phyloP scores from a whole-genome alignment of 2,329 filamentous ascomycete genomes.

The Metarhizium guizhouense region DNA sequence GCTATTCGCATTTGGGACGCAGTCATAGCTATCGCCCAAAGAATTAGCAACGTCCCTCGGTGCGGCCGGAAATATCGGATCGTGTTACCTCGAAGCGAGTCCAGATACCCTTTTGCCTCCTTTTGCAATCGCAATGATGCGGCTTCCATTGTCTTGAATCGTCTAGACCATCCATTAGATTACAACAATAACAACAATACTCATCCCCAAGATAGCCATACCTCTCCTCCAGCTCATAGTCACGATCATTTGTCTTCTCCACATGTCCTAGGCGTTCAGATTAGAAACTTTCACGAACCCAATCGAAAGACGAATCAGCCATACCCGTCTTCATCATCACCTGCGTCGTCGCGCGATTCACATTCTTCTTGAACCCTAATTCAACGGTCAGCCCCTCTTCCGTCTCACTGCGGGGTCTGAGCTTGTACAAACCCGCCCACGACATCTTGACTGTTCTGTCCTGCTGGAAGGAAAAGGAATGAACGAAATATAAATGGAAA shows the following conservation, averaged over 20 bases:
- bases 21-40: slow-evolving; percentile 67
- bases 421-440: slow-evolving; percentile 53
- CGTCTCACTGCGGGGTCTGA: not conserved
- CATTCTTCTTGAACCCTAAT: slow-evolving; percentile 67
- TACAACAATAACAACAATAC: not conserved
- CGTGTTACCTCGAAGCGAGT: slow-evolving; percentile 72
- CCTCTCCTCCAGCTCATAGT: slow-evolving; percentile 97
- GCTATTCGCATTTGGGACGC: slow-evolving; percentile 99
- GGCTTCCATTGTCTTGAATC: slow-evolving; percentile 95
- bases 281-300: not conserved
- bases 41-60: not conserved
- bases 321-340: slow-evolving; percentile 98
- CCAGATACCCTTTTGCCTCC: slow-evolving; percentile 95
- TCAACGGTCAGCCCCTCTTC: slow-evolving; percentile 21
- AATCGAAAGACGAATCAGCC: slow-evolving; percentile 12
- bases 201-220: slow-evolving; percentile 22
- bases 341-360: slow-evolving; percentile 97
- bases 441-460: slow-evolving; percentile 42
- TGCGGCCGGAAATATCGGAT: not conserved
- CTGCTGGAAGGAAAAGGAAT: slow-evolving; percentile 3
- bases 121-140: slow-evolving; percentile 89
- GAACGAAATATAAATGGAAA: not conserved
- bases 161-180: slow-evolving; percentile 41
- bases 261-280: slow-evolving; percentile 60
- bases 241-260: slow-evolving; percentile 95